Conservation (phyloP, 2,329 filamentous ascomycete species). For the Apiospora rasikravindrae region DNA sequence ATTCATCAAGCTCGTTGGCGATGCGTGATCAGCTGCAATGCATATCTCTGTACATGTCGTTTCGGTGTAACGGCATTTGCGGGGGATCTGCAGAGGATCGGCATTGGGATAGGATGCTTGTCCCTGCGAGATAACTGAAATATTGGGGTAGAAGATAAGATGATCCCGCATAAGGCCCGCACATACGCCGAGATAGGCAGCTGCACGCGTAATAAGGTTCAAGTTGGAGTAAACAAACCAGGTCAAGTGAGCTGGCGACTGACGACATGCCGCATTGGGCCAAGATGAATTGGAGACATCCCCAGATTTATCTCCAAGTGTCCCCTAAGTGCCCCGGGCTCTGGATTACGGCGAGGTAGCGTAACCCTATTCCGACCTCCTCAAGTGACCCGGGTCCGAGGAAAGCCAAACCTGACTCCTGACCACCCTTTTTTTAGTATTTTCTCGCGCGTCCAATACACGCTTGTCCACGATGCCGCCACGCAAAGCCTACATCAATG, state of each 20-base stretch:
- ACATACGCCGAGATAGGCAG: neutral
- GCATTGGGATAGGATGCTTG: neutral
- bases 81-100: neutral
- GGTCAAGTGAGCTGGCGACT: neutral
- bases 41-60: neutral
- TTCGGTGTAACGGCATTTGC: neutral
- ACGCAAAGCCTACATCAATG: constrained; percentile 41
- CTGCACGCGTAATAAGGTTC: neutral
- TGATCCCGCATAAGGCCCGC: neutral
- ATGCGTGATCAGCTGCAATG: neutral
- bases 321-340: neutral
- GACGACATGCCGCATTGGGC: neutral
- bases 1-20: neutral
- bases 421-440: neutral
- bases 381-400: neutral
- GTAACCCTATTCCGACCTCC: neutral
- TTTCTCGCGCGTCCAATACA: neutral
- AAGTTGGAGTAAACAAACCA: neutral
- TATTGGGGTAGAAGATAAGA: neutral
- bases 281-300: neutral
- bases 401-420: neutral
- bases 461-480: neutral
- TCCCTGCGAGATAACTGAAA: neutral
- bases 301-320: neutral
- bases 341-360: neutral